Conservation (phyloP, 2,329 filamentous ascomycete genomes). For the Colletotrichum lentis region DNA sequence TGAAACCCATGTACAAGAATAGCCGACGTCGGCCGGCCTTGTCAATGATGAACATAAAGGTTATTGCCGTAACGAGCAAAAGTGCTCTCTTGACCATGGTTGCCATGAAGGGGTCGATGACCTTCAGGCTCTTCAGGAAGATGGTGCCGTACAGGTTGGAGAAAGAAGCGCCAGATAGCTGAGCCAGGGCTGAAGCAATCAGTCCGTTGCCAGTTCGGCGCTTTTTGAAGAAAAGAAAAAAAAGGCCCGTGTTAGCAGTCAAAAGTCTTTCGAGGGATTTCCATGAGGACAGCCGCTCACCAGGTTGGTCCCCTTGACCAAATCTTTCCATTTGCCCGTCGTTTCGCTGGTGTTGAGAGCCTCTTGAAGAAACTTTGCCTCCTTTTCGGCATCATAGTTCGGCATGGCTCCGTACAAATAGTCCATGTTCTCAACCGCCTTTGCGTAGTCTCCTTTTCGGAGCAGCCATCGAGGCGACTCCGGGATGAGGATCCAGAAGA, state of each 20-base stretch:
- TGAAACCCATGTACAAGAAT: conserved; percentile 38
- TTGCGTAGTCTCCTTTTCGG: conserved; percentile 35
- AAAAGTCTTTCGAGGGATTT: too few species aligned
- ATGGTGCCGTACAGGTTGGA: conserved; percentile 40
- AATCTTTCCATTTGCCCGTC: conserved; percentile 27
- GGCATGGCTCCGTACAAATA: conserved; percentile 37
- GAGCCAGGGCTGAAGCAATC: conserved; percentile 23
- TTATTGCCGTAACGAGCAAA: conserved; percentile 36
- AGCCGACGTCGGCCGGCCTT: conserved; percentile 30
- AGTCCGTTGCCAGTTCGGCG: conserved; percentile 33
- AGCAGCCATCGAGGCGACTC: conserved; percentile 46
- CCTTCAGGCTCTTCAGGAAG: conserved; percentile 40
- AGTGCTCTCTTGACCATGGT: conserved; percentile 41
- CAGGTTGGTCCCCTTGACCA: conserved; percentile 31
- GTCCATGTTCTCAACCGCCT: conserved; percentile 34
- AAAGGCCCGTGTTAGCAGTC: neutral
- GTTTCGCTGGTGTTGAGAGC: conserved; percentile 30
- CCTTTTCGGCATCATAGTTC: conserved; percentile 37
- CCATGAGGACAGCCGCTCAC: neutral
- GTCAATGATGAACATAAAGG: conserved; percentile 39
- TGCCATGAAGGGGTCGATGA: conserved; percentile 43
- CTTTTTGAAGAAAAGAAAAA: neutral
- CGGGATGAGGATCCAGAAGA: conserved; percentile 39
- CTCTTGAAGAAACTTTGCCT: conserved; percentile 33
- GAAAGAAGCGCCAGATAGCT: conserved; percentile 40